Base-by-base conservation (phyloP, 2,329 filamentous ascomycete genomes). In the Blastomyces silverae region DNA sequence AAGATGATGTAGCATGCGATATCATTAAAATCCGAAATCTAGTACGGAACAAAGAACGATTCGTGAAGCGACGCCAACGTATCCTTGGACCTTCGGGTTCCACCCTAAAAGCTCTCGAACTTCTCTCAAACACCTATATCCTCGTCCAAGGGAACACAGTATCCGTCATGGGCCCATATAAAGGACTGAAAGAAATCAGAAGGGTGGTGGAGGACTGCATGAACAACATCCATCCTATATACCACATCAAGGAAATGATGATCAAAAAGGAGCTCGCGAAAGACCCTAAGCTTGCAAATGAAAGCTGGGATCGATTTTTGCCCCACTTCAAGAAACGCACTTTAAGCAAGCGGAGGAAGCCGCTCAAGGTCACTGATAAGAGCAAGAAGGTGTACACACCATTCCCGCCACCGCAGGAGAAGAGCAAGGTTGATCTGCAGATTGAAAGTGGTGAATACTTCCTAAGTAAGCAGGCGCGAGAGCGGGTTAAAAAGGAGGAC, bases 371-470 rank as follows among this genome's bases (percentile, higher is more conserved):
- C 74, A 91, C 86, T 63, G 92, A 99, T 82, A 99, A 99, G 84
- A 79, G 82, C 75, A 96, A 93, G 85, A 97, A 96, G 84, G 79
- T 83, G 15, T 99, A 97, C 82, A 99, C 95, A 69, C 93, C 94
- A 11, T 99, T 99, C 87, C 94, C 94, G 60, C 94, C 94, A 7
- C 86, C 92, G 55, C 92, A 92, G 69, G 93, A 99, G 83, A 96
- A 96, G 90, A 97, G 92, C 86, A 99, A 97, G 86, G 85, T 99
- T 71, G 94, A 99, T 79, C 80, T 92, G 78, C 93, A 99, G 84
- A 96, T 99, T 81, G 94, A 99, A 82, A 92, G 87, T 71, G 93
- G 94, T 79, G 93, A 97, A 80, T 99, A 96, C 80, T 97, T 97
- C 78, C 79, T 99, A 74, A 88, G 88, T 74, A 96, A 96, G 82